A percentile compares a stretch with the other conserved stretches of the same genome.
phyloP scores from a whole-genome alignment of 2,329 filamentous ascomycete genomes.

The Chaetomium olivaceum region DNA sequence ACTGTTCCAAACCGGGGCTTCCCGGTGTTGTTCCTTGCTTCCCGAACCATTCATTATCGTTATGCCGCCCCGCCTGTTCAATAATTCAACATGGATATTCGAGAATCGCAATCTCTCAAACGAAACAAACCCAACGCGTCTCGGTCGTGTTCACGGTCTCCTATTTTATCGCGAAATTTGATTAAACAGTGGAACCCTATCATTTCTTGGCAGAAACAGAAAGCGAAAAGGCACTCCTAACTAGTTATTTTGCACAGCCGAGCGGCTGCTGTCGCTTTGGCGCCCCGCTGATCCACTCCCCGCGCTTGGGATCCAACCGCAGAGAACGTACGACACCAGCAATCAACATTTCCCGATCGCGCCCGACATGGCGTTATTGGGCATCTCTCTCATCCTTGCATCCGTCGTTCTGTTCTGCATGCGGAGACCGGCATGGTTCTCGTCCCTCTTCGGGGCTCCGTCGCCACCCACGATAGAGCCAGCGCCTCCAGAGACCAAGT shows the following conservation, averaged over 20 bases:
- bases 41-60: not conserved
- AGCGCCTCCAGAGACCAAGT: slow-evolving; percentile 18
- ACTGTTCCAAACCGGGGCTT: slow-evolving; percentile 10
- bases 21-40: slow-evolving; percentile 6
- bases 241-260: not conserved
- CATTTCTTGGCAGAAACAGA: not conserved
- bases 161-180: not conserved
- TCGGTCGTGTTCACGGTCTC: not conserved
- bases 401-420: slow-evolving; percentile 60
- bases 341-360: slow-evolving; percentile 21
- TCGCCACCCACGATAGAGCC: slow-evolving; percentile 24
- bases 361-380: slow-evolving; percentile 55
- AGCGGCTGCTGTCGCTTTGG: not conserved
- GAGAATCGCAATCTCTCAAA: slow-evolving; percentile 15
- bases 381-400: slow-evolving; percentile 62
- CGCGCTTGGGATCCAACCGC: not conserved
- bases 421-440: slow-evolving; percentile 53
- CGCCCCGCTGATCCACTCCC: slow-evolving; percentile 13
- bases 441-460: slow-evolving; percentile 40
- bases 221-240: not conserved
- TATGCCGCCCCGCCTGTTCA: slow-evolving; percentile 1
- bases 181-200: not conserved
- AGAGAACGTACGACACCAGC: slow-evolving; percentile 27
- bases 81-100: not conserved
- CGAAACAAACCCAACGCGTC: slow-evolving; percentile 1